Conservation (phyloP, 805 yeast species). For the Cyberlindnera nakhonratchasimensis region DNA sequence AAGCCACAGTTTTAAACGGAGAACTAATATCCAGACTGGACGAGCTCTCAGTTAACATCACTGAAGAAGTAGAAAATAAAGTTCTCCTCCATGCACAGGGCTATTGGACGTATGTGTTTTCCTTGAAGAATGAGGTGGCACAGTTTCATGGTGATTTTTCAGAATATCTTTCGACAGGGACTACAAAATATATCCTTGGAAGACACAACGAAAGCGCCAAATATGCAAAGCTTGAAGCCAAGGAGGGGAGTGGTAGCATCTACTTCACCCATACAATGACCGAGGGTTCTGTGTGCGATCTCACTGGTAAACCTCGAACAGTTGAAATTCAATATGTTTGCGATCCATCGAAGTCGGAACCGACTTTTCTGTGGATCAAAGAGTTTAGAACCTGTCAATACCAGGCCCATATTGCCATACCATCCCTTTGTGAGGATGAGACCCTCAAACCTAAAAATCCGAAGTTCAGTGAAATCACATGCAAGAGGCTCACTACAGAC, state of each 20-base stretch:
- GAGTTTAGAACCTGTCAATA: slow-evolving; percentile 27
- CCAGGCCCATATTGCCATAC: slow-evolving; percentile 20
- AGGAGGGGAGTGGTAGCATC: slow-evolving; percentile 13
- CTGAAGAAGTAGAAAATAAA: neutral
- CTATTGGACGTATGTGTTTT: slow-evolving; percentile 20
- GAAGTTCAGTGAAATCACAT: slow-evolving; percentile 8
- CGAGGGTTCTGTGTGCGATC: slow-evolving; percentile 26
- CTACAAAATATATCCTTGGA: slow-evolving; percentile 10
- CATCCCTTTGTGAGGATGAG: slow-evolving; percentile 22
- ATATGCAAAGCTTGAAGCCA: slow-evolving; percentile 1
- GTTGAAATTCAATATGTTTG: slow-evolving; percentile 25
- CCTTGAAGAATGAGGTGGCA: slow-evolving; percentile 10
- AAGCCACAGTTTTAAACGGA: neutral
- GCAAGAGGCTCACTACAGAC: slow-evolving; percentile 1
- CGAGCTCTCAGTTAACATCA: neutral
- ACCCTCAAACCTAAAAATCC: slow-evolving; percentile 14
- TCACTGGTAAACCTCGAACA: slow-evolving; percentile 23
- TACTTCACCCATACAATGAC: slow-evolving; percentile 8
- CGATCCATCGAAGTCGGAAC: slow-evolving; percentile 9
- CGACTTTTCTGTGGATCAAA: slow-evolving; percentile 11
- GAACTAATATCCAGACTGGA: neutral
- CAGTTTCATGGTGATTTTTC: slow-evolving; percentile 17
- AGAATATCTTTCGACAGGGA: slow-evolving; percentile 1
- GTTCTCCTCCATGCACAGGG: slow-evolving; percentile 3
- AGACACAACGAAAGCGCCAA: neutral